Percentiles rank a stretch among this genome's conserved stretches.
Evolutionary conservation across 768 basidiomycete genomes (phyloP).

Genomic region (Boletus sp.): DNA sequence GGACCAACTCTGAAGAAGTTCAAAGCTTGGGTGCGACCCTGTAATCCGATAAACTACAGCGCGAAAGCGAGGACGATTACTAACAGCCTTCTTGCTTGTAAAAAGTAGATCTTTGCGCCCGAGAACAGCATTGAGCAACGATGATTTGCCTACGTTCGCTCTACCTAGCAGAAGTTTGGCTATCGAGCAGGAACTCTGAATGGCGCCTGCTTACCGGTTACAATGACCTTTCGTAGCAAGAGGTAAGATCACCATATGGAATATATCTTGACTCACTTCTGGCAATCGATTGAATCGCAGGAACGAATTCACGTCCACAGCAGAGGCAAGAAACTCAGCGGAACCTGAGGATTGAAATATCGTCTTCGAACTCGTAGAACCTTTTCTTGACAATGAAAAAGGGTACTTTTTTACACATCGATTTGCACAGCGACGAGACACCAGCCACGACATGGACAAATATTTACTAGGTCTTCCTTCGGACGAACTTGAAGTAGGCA

Average conservation of each 20-base stretch:
- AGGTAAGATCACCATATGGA: neutral
- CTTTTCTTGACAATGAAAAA: slow-evolving; percentile 3
- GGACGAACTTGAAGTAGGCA: neutral
- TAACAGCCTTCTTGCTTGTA: slow-evolving; percentile 70
- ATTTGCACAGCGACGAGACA: neutral
- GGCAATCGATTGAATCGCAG: slow-evolving; percentile 20
- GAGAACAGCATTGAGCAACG: slow-evolving; percentile 67
- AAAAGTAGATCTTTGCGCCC: slow-evolving; percentile 54
- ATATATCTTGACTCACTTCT: slow-evolving; percentile 24
- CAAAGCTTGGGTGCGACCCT: slow-evolving; percentile 73
- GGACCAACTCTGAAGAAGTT: slow-evolving; percentile 74
- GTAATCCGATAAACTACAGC: neutral
- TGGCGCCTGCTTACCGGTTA: slow-evolving; percentile 23
- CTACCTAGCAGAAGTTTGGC: slow-evolving; percentile 46
- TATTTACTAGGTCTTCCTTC: neutral
- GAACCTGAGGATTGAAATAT: slow-evolving; percentile 25
- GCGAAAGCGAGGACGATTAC: slow-evolving; percentile 21
- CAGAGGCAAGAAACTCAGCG: slow-evolving; percentile 30
- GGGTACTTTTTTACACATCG: neutral
- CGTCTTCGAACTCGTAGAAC: slow-evolving; percentile 11
- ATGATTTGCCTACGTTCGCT: slow-evolving; percentile 78
- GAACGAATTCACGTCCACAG: slow-evolving; percentile 16
- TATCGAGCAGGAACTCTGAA: neutral
- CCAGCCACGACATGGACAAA: slow-evolving; percentile 15
- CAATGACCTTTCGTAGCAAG: slow-evolving; percentile 18